Conservation (phyloP, 192 early-diverging fungal species). For the Coemansia sp. region DNA sequence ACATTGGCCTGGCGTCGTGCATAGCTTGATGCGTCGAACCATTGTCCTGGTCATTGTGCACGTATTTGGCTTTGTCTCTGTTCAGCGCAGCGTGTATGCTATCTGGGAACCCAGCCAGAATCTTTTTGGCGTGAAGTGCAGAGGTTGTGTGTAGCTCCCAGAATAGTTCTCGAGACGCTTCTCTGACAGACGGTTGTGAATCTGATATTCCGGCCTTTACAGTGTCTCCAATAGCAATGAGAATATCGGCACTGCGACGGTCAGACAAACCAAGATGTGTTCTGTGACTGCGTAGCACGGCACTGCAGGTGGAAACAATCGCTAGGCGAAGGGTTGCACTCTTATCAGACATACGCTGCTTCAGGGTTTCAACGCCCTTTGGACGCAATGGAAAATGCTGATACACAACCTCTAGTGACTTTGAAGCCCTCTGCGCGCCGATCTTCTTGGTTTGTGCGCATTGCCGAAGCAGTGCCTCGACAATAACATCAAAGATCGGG, state of each 20-base stretch:
- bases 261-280: slow-evolving; percentile 21
- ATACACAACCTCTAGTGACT: slow-evolving; percentile 34
- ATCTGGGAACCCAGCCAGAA: slow-evolving; percentile 23
- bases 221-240: slow-evolving; percentile 19
- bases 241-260: slow-evolving; percentile 28
- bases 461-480: slow-evolving; percentile 38
- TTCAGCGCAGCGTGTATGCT: slow-evolving; percentile 18
- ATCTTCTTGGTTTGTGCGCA: slow-evolving; percentile 52
- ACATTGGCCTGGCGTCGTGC: slow-evolving; percentile 17
- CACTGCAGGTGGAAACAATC: slow-evolving; percentile 29
- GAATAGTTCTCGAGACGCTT: slow-evolving; percentile 42
- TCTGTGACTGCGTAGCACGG: slow-evolving; percentile 32
- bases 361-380: slow-evolving; percentile 35
- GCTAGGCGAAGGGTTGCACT: slow-evolving; percentile 39
- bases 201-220: slow-evolving; percentile 26
- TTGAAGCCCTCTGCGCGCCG: slow-evolving; percentile 43
- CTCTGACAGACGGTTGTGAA: slow-evolving; percentile 44
- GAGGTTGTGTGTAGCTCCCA: slow-evolving; percentile 42
- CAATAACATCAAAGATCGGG: slow-evolving; percentile 29
- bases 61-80: slow-evolving; percentile 32
- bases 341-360: slow-evolving; percentile 40
- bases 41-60: neutral
- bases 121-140: slow-evolving; percentile 17
- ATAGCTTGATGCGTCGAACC: slow-evolving; percentile 1
- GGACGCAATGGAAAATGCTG: slow-evolving; percentile 38